Evolutionary conservation across 352 stramenopile species (phyloP).

Genomic region (Phytophthora lateralis): DNA sequence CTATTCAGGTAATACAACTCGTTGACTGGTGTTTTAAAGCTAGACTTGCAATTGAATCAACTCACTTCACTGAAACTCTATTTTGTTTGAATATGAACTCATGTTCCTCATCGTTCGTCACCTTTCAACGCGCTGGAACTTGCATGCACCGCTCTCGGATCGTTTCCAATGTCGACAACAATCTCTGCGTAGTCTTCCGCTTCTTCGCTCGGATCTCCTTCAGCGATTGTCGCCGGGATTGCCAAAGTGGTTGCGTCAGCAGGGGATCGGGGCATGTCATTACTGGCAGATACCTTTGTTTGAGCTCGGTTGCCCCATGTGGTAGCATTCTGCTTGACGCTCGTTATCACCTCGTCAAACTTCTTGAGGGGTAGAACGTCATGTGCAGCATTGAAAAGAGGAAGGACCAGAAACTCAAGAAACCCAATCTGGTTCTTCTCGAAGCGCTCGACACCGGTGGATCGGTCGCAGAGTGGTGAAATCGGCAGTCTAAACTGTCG

Average conservation of each 20-base stretch:
- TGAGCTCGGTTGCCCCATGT: slow-evolving; percentile 40
- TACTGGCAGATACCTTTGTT: neutral
- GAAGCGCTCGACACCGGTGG: slow-evolving; percentile 46
- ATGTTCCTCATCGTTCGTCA: neutral
- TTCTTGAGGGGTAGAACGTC: slow-evolving; percentile 53
- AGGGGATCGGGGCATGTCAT: neutral
- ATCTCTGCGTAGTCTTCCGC: slow-evolving; percentile 12
- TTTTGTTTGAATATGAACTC: neutral
- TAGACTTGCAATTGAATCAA: too few species aligned
- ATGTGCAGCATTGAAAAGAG: slow-evolving; percentile 54
- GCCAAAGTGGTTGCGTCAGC: neutral
- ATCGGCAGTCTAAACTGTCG: slow-evolving; percentile 56
- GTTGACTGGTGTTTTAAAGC: too few species aligned
- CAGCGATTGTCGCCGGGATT: slow-evolving; percentile 8
- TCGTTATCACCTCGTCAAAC: slow-evolving; percentile 56
- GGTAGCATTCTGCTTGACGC: slow-evolving; percentile 51
- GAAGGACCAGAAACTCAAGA: slow-evolving; percentile 74
- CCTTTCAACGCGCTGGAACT: neutral
- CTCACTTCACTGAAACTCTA: slow-evolving; percentile 1
- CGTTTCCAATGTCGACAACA: slow-evolving; percentile 10
- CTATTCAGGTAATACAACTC: too few species aligned
- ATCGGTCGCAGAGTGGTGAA: slow-evolving; percentile 70
- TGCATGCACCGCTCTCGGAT: slow-evolving; percentile 1
- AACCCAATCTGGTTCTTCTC: slow-evolving; percentile 78
- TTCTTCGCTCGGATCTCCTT: slow-evolving; percentile 15